Evolutionary conservation across 495 filamentous ascomycete species (phyloP).

Genomic region (Penicillium taxi): DNA sequence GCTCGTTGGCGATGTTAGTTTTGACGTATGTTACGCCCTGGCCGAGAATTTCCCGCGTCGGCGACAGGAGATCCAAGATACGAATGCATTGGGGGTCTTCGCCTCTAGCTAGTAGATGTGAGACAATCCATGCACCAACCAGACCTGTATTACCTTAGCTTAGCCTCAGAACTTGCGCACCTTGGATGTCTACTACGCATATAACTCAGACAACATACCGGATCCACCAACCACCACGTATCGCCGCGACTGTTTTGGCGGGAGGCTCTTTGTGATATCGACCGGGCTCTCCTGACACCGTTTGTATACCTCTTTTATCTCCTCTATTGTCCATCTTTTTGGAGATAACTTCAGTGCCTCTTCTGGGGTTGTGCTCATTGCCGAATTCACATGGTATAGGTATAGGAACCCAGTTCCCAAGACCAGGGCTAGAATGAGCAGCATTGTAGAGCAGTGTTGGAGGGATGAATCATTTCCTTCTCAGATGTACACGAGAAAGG

Average conservation of each 20-base stretch:
- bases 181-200: too few species aligned
- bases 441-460: too few species aligned
- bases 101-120: conserved; percentile 47
- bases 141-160: conserved; percentile 42
- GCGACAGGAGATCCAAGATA: conserved; percentile 43
- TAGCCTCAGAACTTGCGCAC: too few species aligned
- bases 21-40: conserved; percentile 39
- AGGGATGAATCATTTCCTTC: too few species aligned
- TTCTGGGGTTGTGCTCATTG: conserved; percentile 42
- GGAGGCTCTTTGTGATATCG: conserved; percentile 41
- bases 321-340: conserved; percentile 44
- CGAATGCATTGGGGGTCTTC: conserved; percentile 47
- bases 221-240: conserved; percentile 53
- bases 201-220: conserved; percentile 33
- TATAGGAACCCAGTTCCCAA: conserved; percentile 32
- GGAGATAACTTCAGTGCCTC: conserved; percentile 36
- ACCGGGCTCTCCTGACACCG: conserved; percentile 37
- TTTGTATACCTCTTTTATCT: conserved; percentile 42
- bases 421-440: conserved; percentile 8
- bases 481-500: too few species aligned
- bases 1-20: conserved; percentile 45
- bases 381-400: conserved; percentile 44
- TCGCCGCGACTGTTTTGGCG: conserved; percentile 44
- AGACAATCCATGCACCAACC: conserved; percentile 49
- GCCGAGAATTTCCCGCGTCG: conserved; percentile 32